phyloP scores from a whole-genome alignment of 345 rosid species.

The Ceriops zippeliana region DNA sequence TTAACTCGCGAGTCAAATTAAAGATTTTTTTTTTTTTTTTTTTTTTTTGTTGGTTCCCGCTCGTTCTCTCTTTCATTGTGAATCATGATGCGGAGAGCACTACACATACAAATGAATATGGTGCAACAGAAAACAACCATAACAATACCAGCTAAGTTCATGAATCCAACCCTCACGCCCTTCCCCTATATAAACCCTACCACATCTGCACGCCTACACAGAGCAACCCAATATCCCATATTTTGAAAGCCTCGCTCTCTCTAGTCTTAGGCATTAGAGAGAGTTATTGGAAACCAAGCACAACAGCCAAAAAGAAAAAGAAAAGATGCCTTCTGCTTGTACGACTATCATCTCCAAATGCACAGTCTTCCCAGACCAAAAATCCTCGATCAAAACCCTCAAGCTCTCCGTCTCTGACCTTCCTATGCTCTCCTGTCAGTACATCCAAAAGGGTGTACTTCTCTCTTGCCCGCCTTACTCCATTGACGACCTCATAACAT shows the following conservation, averaged over 20 bases:
- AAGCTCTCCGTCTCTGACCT: constrained; percentile 90
- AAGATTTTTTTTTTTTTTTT: too few relatives aligned
- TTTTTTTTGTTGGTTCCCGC: too few relatives aligned
- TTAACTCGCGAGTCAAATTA: too few relatives aligned
- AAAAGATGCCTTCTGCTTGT: constrained; percentile 57
- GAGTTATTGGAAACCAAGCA: background rate
- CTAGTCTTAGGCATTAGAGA: too few relatives aligned
- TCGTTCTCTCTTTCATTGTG: too few relatives aligned
- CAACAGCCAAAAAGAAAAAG: background rate
- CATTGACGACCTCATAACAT: constrained; percentile 36
- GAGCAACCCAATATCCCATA: background rate
- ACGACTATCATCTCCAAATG: constrained; percentile 49
- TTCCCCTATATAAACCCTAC: constrained; percentile 42
- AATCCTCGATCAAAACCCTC: constrained; percentile 35
- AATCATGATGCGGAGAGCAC: too few relatives aligned
- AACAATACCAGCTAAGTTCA: constrained; percentile 39
- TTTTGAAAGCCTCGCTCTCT: background rate
- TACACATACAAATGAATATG: background rate
- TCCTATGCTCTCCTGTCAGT: constrained; percentile 97
- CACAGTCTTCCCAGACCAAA: constrained; percentile 46
- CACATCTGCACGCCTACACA: background rate
- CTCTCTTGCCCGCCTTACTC: constrained; percentile 45
- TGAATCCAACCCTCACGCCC: constrained; percentile 34
- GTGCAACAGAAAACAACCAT: constrained; percentile 4
- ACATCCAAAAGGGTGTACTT: constrained; percentile 93